Percentiles rank a stretch among this genome's conserved stretches.
Conservation (phyloP, 805 yeast genomes). For the Yarrowia deformans region DNA sequence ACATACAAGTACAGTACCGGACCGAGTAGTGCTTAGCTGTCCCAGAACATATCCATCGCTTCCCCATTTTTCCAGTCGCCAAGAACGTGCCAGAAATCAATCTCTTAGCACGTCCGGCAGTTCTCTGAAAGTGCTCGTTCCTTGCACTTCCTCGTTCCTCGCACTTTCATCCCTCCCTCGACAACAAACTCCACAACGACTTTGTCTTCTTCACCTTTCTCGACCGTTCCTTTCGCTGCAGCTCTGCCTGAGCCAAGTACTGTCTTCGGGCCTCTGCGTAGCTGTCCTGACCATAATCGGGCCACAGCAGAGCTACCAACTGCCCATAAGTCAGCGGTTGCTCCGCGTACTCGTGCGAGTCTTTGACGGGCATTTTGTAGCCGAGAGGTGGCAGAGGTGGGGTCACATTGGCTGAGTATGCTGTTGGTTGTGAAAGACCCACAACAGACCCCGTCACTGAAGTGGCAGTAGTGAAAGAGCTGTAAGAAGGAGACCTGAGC, state of each 20-base stretch:
- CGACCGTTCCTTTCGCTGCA: background rate
- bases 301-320: conserved; percentile 13
- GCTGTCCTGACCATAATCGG: background rate
- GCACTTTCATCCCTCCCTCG: background rate
- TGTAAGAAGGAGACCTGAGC: no score
- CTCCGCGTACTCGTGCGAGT: background rate
- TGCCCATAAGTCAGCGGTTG: conserved; percentile 2
- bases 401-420: background rate
- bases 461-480: no score
- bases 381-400: background rate
- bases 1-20: no score
- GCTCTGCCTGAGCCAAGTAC: background rate
- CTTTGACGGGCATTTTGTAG: background rate
- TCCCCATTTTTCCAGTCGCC: no score
- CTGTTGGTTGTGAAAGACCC: background rate
- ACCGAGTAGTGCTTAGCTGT: no score
- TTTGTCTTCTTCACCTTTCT: background rate
- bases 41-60: no score
- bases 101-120: no score
- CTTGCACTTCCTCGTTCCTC: no score
- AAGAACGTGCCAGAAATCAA: no score
- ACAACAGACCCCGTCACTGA: background rate
- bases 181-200: background rate
- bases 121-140: no score
- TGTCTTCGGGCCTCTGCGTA: background rate